A percentile compares a stretch with the other conserved stretches of the same genome.
Evolutionary conservation across 768 basidiomycete genomes (phyloP).

Genomic region (Leccinum longicurvipes): DNA sequence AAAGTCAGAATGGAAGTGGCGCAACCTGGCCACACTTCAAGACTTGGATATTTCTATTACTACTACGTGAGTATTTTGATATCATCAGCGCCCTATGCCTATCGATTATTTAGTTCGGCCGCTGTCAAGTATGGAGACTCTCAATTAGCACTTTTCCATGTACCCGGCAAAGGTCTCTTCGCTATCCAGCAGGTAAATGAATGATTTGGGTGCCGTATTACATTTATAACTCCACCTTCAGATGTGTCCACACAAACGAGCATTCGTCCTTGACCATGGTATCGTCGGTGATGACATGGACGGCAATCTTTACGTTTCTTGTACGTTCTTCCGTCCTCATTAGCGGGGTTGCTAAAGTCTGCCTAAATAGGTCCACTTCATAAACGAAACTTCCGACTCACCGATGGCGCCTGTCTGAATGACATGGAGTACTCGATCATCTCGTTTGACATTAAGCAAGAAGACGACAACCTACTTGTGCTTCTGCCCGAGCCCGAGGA

Average conservation of each 20-base stretch:
- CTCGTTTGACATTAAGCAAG: conserved; percentile 54
- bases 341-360: neutral
- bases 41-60: conserved; percentile 50
- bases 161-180: conserved; percentile 56
- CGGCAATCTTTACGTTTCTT: conserved; percentile 49
- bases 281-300: conserved; percentile 62
- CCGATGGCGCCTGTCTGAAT: conserved; percentile 54
- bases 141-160: conserved; percentile 66
- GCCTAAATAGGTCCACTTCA: conserved; percentile 51
- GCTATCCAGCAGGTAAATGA: conserved; percentile 65
- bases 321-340: conserved; percentile 31
- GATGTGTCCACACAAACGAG: conserved; percentile 52
- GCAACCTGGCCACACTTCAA: conserved; percentile 41
- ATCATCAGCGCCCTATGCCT: neutral
- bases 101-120: conserved; percentile 31
- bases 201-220: neutral
- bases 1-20: conserved; percentile 56
- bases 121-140: conserved; percentile 62
- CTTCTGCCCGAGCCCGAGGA: conserved; percentile 50
- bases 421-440: conserved; percentile 58
- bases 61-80: conserved; percentile 39
- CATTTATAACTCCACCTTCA: conserved; percentile 4
- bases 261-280: conserved; percentile 69
- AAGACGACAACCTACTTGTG: conserved; percentile 42
- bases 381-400: conserved; percentile 62